Conservation (phyloP, 352 stramenopile species). For the Globisporangium orthogonon region DNA sequence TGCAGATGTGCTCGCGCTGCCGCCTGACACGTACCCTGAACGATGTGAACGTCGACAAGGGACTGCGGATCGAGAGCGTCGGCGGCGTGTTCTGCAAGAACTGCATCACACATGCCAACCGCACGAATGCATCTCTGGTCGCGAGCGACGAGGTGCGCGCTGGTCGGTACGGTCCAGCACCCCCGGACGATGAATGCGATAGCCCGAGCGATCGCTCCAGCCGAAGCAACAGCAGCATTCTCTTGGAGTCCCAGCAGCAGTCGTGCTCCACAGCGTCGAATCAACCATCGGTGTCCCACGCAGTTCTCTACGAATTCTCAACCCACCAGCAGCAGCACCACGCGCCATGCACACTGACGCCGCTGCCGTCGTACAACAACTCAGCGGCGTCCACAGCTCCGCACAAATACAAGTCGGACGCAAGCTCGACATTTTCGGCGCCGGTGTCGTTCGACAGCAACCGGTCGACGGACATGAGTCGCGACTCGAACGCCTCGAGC, state of each 20-base stretch:
- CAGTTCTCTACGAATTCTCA: no score
- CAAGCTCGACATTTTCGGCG: neutral
- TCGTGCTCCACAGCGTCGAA: neutral
- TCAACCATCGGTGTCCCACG: no score
- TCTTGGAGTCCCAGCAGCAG: conserved; percentile 4
- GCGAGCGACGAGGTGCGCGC: conserved; percentile 17
- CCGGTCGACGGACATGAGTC: conserved; percentile 3
- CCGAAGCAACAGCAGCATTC: neutral
- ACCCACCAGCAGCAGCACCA: no score
- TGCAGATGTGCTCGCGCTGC: conserved; percentile 24
- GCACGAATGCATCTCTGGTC: conserved; percentile 14
- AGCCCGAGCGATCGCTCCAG: neutral
- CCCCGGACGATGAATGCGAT: neutral
- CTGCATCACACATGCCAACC: conserved; percentile 20
- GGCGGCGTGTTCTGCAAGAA: conserved; percentile 25
- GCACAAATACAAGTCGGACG: no score
- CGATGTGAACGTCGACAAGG: conserved; percentile 6
- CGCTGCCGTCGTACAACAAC: no score
- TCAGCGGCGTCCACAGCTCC: no score
- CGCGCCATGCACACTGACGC: no score
- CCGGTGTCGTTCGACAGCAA: conserved; percentile 7
- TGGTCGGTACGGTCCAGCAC: conserved; percentile 6
- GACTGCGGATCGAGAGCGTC: conserved; percentile 13
- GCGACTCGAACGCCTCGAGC: neutral
- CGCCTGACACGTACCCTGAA: conserved; percentile 19